Base-by-base conservation (phyloP, 148 eudicot genomes). In the Rhododendron vialii region DNA sequence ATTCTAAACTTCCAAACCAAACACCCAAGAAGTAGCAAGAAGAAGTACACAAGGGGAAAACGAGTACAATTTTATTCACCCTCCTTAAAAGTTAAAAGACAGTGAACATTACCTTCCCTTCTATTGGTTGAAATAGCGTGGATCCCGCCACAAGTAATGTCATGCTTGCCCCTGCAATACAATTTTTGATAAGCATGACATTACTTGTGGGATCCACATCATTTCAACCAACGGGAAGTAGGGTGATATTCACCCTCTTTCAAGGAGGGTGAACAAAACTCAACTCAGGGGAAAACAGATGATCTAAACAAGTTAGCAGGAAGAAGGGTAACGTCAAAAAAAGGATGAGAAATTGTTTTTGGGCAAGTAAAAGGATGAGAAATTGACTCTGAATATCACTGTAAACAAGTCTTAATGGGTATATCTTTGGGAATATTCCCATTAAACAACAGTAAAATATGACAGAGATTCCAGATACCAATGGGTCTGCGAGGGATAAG, bases 341-440 rank as follows among this genome's bases (percentile, higher is more conserved):
- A 38, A 63, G 38, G 17, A 57, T 59, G 48, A 36, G 17, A 35
- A 57, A 59, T 4, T 4, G 0, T 0, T 5, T 41, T 41, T 41
- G 43, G 43, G 43, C 0, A 41, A 41, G 43, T 41, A 41, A 47
- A 38, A 63, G 38, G 17, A 57, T 36, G 48, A 36, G 28, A 35
- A 57, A 59, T 82, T 35, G 84, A 82, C 84, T 81, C 24, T 80
- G 24, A 81, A 48, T 81, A 8, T 57, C 83, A 80, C 13, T 67
- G 69, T 43, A 38, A 48, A 50, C 78, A 45, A 67, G 73, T 38
- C 76, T 18, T 50, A 20, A 81, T 36, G 73, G 50, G 43, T 67
- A 86, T 86, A 86, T 35, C 41, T 48, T 41, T 53, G 73, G 80
- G 88, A 86, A 86, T 86, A 86, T 86, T 81, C 88, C 78, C 79